phyloP scores from a whole-genome alignment of 805 yeast genomes.

The Starmerella asiatica region DNA sequence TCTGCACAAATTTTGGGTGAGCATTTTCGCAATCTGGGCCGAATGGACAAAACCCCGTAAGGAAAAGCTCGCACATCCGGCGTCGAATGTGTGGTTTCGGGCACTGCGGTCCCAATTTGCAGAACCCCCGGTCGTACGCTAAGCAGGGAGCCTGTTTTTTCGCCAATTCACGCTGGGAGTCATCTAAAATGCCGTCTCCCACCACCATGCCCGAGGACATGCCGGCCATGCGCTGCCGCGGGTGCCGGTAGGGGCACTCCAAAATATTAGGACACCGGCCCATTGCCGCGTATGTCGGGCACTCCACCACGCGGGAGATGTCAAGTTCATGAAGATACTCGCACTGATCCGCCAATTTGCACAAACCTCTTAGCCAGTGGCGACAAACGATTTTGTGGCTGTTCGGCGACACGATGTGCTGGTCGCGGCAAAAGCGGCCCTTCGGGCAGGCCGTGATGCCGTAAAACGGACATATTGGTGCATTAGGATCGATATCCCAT shows the following conservation, averaged over 20 bases:
- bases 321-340: constrained; percentile 94
- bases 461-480: constrained; percentile 73
- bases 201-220: constrained; percentile 41
- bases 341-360: constrained; percentile 93
- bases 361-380: constrained; percentile 95
- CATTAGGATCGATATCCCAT: constrained; percentile 72
- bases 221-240: constrained; percentile 27
- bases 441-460: constrained; percentile 66
- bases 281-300: constrained; percentile 68
- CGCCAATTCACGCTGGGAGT: constrained; percentile 30
- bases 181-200: neutral
- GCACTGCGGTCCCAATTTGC: constrained; percentile 84
- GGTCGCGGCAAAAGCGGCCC: constrained; percentile 74
- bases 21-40: constrained; percentile 63
- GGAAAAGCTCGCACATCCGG: constrained; percentile 60
- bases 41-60: constrained; percentile 87
- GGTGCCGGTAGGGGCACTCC: constrained; percentile 81
- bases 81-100: constrained; percentile 64
- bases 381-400: constrained; percentile 81
- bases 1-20: constrained; percentile 60
- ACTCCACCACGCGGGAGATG: constrained; percentile 90
- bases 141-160: constrained; percentile 71
- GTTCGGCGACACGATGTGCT: constrained; percentile 59
- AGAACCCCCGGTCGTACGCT: constrained; percentile 75
- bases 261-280: constrained; percentile 72